Evolutionary conservation across 177 flowering plant species (phyloP).

Genomic region (Viscum album): DNA sequence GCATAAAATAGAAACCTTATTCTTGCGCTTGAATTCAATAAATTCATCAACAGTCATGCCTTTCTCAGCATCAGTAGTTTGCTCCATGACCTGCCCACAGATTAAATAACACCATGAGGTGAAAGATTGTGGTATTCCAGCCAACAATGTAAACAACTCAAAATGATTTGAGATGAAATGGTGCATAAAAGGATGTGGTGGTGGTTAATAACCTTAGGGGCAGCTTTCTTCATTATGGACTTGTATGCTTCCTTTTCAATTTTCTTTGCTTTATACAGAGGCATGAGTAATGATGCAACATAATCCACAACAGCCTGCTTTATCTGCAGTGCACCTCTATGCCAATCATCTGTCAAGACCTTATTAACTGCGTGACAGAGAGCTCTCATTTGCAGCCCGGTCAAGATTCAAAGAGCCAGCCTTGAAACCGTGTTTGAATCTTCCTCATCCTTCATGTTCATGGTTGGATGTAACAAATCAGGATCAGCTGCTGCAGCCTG

Average conservation of each 20-base stretch:
- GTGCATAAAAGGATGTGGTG: slow-evolving; percentile 6
- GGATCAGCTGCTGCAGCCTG: slow-evolving; percentile 91
- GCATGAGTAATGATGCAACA: slow-evolving; percentile 88
- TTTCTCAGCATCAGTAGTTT: slow-evolving; percentile 80
- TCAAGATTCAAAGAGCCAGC: slow-evolving; percentile 31
- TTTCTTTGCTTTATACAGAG: slow-evolving; percentile 87
- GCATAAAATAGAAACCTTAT: slow-evolving; percentile 44
- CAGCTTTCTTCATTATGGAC: slow-evolving; percentile 90
- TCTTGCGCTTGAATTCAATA: slow-evolving; percentile 87
- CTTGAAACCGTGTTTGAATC: slow-evolving; percentile 48
- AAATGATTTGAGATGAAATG: not conserved
- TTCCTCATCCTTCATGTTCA: slow-evolving; percentile 61
- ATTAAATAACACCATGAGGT: not conserved
- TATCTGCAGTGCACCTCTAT: slow-evolving; percentile 58
- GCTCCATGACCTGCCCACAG: slow-evolving; percentile 75
- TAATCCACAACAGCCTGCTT: slow-evolving; percentile 86
- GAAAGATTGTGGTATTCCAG: not conserved
- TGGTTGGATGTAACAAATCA: slow-evolving; percentile 34
- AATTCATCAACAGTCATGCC: slow-evolving; percentile 66
- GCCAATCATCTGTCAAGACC: slow-evolving; percentile 28
- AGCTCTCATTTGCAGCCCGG: slow-evolving; percentile 45
- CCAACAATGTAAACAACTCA: too few relatives aligned
- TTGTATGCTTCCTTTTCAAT: slow-evolving; percentile 88
- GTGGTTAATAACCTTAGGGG: slow-evolving; percentile 53
- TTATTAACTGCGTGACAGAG: slow-evolving; percentile 59